Evolutionary conservation across 2,329 filamentous ascomycete genomes (phyloP).

Genomic region (Trichoderma sp.): DNA sequence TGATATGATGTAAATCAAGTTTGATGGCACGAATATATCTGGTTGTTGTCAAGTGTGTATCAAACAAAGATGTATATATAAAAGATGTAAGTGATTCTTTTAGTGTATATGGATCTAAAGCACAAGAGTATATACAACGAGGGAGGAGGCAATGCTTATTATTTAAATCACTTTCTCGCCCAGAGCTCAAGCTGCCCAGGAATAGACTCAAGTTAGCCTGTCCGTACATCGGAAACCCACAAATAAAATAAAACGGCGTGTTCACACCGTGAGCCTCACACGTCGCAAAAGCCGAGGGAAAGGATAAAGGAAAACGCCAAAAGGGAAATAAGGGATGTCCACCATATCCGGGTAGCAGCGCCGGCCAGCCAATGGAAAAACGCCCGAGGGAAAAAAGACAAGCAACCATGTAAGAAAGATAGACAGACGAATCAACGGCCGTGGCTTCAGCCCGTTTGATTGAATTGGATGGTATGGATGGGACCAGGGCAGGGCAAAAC

Average conservation of each 20-base stretch:
- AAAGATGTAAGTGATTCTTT: neutral
- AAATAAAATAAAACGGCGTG: neutral
- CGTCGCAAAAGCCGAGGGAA: neutral
- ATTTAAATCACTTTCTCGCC: neutral
- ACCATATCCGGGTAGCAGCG: neutral
- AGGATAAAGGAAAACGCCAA: neutral
- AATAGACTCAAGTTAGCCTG: neutral
- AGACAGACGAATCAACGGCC: neutral
- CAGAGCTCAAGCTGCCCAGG: neutral
- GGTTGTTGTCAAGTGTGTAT: neutral
- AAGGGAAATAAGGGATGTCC: neutral
- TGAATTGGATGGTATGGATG: neutral
- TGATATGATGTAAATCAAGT: neutral
- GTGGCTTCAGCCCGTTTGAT: neutral
- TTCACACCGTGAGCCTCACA: neutral
- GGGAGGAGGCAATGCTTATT: neutral
- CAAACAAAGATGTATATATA: neutral
- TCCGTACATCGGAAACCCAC: constrained; percentile 3
- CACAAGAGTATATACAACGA: neutral
- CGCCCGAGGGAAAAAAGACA: neutral
- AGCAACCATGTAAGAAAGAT: neutral
- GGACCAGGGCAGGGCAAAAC: neutral
- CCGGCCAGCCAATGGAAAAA: neutral
- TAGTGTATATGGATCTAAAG: neutral
- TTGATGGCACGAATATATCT: neutral